Evolutionary conservation across 495 filamentous ascomycete species (phyloP).

Genomic region (Podospora pseudoanserina): DNA sequence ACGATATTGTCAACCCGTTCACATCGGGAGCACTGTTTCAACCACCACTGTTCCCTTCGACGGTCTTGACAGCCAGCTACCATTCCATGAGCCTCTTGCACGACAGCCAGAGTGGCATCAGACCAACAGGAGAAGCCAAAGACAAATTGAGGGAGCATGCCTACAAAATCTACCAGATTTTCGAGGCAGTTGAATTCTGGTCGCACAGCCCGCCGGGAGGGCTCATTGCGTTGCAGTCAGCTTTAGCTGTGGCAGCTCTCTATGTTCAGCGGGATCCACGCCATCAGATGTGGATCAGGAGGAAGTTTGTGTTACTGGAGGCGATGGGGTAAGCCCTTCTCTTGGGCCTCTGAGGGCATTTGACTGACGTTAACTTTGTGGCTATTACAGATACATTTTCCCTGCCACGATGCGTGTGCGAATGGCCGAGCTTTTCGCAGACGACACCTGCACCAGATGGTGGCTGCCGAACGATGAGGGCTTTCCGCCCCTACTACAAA

Average conservation of each 20-base stretch:
- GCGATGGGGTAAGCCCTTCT: constrained; percentile 66
- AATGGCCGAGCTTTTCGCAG: constrained; percentile 68
- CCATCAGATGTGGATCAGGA: constrained; percentile 78
- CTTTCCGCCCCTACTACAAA: constrained; percentile 65
- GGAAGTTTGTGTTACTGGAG: constrained; percentile 76
- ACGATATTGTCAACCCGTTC: constrained; percentile 72
- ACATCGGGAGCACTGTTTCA: constrained; percentile 61
- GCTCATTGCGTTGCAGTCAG: constrained; percentile 69
- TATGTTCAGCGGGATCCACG: constrained; percentile 70
- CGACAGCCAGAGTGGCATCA: constrained; percentile 62
- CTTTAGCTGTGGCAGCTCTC: constrained; percentile 68
- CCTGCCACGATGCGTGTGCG: constrained; percentile 66
- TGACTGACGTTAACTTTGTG: not conserved
- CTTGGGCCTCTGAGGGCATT: not conserved
- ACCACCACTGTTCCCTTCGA: constrained; percentile 64
- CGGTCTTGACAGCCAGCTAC: constrained; percentile 73
- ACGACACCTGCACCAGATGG: constrained; percentile 68
- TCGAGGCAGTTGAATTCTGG: constrained; percentile 72
- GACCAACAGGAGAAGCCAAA: constrained; percentile 47
- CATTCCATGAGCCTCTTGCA: constrained; percentile 77
- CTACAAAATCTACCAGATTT: constrained; percentile 67
- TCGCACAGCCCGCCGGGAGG: constrained; percentile 66
- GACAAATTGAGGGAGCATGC: constrained; percentile 58
- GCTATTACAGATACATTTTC: constrained; percentile 67
- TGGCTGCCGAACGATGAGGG: constrained; percentile 84